phyloP scores from a whole-genome alignment of 306 rosid genomes.

The Prunus dulcis region DNA sequence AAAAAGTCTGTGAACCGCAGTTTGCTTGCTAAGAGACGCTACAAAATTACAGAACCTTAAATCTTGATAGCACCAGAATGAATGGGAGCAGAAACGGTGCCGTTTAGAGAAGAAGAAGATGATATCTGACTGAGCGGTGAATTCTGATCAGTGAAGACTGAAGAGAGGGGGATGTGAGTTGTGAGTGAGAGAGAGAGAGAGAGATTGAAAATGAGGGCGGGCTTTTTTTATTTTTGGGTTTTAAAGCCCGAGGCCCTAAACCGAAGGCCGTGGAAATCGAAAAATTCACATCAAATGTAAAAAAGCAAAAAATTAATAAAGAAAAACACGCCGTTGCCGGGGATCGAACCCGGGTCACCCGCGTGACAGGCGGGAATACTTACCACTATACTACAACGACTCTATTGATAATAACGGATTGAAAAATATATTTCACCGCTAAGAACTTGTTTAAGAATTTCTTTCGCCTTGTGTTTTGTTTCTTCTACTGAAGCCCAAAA shows the following conservation, averaged over 20 bases:
- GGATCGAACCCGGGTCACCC: conserved; percentile 48
- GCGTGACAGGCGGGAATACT: conserved; percentile 44
- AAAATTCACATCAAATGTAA: not conserved
- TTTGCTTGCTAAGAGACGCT: too few species aligned
- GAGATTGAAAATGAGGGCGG: conserved; percentile 14
- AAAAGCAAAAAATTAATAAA: not conserved
- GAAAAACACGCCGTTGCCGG: conserved; percentile 29
- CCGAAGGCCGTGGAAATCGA: not conserved
- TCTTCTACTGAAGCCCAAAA: not conserved
- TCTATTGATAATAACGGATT: rapidly evolving
- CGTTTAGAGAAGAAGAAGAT: not conserved
- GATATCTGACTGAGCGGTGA: not conserved
- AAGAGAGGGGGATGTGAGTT: not conserved
- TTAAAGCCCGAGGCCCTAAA: not conserved
- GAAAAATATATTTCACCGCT: too few species aligned
- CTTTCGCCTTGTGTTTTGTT: too few species aligned
- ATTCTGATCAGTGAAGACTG: not conserved
- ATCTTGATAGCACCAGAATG: not conserved
- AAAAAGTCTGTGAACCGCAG: too few species aligned
- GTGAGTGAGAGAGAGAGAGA: not conserved
- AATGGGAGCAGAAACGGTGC: not conserved
- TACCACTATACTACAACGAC: conserved; percentile 42
- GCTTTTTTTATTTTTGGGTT: conserved; percentile 1
- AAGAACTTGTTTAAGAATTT: too few species aligned
- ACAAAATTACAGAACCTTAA: conserved; percentile 1